Evolutionary conservation across 2,329 filamentous ascomycete species (phyloP).

Genomic region (Claviceps arundinis): DNA sequence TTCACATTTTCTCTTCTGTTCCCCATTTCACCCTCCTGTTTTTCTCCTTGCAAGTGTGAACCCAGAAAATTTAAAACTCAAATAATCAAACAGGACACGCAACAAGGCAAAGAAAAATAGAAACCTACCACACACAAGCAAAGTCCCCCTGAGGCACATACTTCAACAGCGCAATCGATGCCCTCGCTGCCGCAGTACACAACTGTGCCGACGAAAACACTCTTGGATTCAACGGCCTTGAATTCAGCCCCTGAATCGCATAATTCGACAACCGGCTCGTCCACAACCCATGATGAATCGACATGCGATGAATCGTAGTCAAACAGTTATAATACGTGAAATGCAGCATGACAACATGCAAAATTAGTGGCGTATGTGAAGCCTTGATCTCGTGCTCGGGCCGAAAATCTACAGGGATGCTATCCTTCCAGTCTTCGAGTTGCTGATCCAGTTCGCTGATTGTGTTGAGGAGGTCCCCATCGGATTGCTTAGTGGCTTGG

Average conservation of each 20-base stretch:
- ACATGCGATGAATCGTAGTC: slow-evolving; percentile 97
- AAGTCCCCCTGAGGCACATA: slow-evolving; percentile 95
- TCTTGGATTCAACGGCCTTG: slow-evolving; percentile 77
- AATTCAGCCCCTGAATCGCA: slow-evolving; percentile 86
- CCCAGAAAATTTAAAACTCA: background rate
- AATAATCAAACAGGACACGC: background rate
- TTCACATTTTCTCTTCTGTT: too few species aligned
- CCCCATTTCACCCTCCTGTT: too few species aligned
- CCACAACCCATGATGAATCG: slow-evolving; percentile 95
- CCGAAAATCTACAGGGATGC: slow-evolving; percentile 89
- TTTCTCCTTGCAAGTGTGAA: too few species aligned
- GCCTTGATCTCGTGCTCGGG: slow-evolving; percentile 94
- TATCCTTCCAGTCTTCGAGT: slow-evolving; percentile 91
- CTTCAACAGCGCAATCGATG: slow-evolving; percentile 85
- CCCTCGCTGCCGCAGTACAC: slow-evolving; percentile 83
- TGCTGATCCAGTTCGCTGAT: slow-evolving; percentile 88
- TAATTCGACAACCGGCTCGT: slow-evolving; percentile 89
- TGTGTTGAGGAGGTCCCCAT: slow-evolving; percentile 85
- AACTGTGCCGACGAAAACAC: slow-evolving; percentile 89
- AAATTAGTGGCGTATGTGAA: slow-evolving; percentile 79
- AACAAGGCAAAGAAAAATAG: background rate
- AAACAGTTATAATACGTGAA: slow-evolving; percentile 97
- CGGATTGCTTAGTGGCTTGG: slow-evolving; percentile 79
- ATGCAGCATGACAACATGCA: slow-evolving; percentile 88
- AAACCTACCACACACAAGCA: slow-evolving; percentile 77